A percentile compares a stretch with the other conserved stretches of the same genome.
Evolutionary conservation across 106 monocot species (phyloP).

Genomic region (Ottelia alismoides): DNA sequence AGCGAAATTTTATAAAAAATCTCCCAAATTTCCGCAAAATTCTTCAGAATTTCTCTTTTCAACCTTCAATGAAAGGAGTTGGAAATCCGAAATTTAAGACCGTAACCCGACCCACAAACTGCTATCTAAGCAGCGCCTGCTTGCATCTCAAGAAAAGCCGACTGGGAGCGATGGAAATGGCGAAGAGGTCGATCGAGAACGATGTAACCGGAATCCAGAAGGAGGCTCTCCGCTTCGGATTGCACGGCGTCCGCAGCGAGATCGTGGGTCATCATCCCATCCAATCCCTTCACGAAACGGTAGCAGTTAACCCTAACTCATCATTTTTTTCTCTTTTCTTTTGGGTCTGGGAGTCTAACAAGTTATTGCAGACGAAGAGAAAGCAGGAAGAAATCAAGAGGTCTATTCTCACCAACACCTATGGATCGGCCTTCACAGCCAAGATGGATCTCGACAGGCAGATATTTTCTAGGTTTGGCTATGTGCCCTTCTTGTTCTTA

Average conservation of each 20-base stretch:
- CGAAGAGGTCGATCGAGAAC: conserved; percentile 33
- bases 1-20: too few species aligned
- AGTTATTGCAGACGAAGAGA: background rate
- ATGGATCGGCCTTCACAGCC: background rate
- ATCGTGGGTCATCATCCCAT: conserved; percentile 61
- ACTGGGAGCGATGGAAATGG: conserved; percentile 8
- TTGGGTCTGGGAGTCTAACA: background rate
- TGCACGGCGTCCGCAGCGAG: conserved; percentile 51
- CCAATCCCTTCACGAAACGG: conserved; percentile 33
- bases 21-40: too few species aligned
- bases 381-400: background rate
- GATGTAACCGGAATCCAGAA: conserved; percentile 21
- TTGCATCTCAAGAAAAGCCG: too few species aligned
- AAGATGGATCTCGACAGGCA: conserved; percentile 1
- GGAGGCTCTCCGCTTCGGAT: conserved; percentile 58
- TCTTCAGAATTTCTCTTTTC: too few species aligned
- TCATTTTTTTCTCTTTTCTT: background rate
- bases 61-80: too few species aligned
- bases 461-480: conserved; percentile 1
- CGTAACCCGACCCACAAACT: too few species aligned
- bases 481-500: too few species aligned
- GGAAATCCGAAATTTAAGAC: too few species aligned
- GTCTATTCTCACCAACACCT: background rate
- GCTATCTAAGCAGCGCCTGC: too few species aligned
- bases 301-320: conserved; percentile 2